Percentiles rank a stretch among this genome's conserved stretches.
Evolutionary conservation across 345 rosid species (phyloP).

Genomic region (Citrus medica): DNA sequence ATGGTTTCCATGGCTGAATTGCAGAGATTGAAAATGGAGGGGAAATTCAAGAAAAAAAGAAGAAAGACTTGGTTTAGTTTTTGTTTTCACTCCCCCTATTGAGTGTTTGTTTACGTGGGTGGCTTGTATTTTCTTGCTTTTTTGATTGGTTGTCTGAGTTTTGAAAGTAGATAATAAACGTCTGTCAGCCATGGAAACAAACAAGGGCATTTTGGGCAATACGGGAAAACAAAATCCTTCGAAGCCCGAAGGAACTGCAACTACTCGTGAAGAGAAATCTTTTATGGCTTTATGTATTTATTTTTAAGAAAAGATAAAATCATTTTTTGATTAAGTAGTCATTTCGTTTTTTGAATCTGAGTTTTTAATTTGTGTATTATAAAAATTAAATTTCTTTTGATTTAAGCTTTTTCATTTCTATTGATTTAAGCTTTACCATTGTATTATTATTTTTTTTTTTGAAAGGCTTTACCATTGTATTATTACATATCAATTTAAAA

Average conservation of each 20-base stretch:
- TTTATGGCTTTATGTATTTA: too few species aligned
- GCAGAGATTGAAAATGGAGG: conserved; percentile 11
- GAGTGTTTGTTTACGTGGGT: conserved; percentile 30
- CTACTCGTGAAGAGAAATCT: too few species aligned
- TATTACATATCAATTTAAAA: too few species aligned
- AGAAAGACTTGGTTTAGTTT: conserved; percentile 13
- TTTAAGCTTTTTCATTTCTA: too few species aligned
- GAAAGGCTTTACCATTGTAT: too few species aligned
- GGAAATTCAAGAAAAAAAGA: neutral
- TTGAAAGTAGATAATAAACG: conserved; percentile 53
- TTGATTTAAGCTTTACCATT: too few species aligned
- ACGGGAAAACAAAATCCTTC: neutral
- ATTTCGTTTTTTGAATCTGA: too few species aligned
- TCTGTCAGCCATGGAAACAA: conserved; percentile 21
- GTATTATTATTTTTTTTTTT: too few species aligned
- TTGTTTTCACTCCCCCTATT: conserved; percentile 1
- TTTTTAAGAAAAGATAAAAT: too few species aligned
- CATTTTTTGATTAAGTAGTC: too few species aligned
- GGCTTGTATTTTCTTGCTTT: conserved; percentile 33
- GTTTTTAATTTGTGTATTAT: too few species aligned
- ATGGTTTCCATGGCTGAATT: conserved; percentile 64
- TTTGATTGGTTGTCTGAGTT: conserved; percentile 42
- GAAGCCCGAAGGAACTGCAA: too few species aligned
- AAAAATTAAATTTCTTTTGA: neutral
- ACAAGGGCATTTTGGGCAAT: conserved; percentile 25